These are phyloP conservation scores for Sodiomyces alkalinus DNA, from an alignment of 2,329 filamentous ascomycete genomes.

Conservation along the genomic window DNA sequence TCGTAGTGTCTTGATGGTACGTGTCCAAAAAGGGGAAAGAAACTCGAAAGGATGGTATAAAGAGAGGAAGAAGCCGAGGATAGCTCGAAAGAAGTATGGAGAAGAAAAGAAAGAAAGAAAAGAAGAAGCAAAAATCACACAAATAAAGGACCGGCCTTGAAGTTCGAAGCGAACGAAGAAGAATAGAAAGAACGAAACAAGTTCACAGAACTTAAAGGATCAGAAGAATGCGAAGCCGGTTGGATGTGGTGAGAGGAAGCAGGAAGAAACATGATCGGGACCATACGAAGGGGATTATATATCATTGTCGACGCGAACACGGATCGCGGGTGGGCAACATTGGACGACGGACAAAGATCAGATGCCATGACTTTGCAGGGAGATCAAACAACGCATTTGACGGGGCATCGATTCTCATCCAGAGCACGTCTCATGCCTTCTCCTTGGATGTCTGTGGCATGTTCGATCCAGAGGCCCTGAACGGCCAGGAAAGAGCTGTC, in stretches of 20 bases:
- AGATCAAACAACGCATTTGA: no score
- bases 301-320: background rate
- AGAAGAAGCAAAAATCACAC: background rate
- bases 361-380: no score
- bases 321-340: background rate
- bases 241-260: slow-evolving; percentile 3
- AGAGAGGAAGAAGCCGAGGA: background rate
- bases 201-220: slow-evolving; percentile 9
- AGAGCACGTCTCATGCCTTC: background rate
- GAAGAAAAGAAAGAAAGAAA: slow-evolving; percentile 1
- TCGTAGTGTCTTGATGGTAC: no score
- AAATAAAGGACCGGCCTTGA: slow-evolving; percentile 9
- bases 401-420: no score
- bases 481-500: no score
- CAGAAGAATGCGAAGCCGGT: slow-evolving; percentile 5
- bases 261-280: background rate
- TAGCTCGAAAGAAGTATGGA: background rate
- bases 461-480: slow-evolving; percentile 4
- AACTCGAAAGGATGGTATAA: no score
- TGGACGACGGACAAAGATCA: background rate
- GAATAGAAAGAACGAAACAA: slow-evolving; percentile 5
- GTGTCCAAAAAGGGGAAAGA: background rate
- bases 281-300: slow-evolving; percentile 4
- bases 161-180: slow-evolving; percentile 5
- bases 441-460: background rate